phyloP scores from a whole-genome alignment of 305 asterid species.

The Ajuga reptans region DNA sequence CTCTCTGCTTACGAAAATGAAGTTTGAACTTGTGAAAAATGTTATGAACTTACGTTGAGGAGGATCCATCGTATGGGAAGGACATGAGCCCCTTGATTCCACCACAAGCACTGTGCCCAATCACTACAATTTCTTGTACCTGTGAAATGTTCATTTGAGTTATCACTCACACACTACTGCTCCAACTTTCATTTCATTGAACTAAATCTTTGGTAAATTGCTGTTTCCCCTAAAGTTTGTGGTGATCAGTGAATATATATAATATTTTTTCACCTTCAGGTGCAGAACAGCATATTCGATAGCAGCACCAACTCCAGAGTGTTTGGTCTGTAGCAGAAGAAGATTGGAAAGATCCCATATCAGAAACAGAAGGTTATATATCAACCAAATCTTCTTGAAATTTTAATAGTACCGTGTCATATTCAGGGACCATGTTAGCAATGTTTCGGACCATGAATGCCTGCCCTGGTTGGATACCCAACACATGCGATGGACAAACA shows the following conservation, averaged over 20 bases:
- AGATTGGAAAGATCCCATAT: neutral
- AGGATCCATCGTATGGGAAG: conserved; percentile 55
- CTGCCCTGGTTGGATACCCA: conserved; percentile 76
- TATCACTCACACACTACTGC: neutral
- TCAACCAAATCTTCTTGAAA: neutral
- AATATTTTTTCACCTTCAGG: conserved; percentile 52
- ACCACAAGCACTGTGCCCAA: conserved; percentile 92
- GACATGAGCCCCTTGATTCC: conserved; percentile 96
- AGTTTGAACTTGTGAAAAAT: neutral
- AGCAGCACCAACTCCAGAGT: conserved; percentile 71
- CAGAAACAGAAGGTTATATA: neutral
- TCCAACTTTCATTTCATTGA: neutral
- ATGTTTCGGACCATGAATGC: conserved; percentile 76
- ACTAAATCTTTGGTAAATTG: neutral
- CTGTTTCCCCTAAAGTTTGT: neutral
- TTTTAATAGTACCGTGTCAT: conserved; percentile 44
- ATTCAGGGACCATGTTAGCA: conserved; percentile 91
- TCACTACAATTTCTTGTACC: conserved; percentile 55
- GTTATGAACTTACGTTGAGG: conserved; percentile 45
- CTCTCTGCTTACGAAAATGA: neutral
- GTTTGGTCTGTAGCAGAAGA: conserved; percentile 40
- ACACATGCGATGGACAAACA: conserved; percentile 82
- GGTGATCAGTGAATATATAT: neutral
- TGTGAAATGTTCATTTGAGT: conserved; percentile 1
- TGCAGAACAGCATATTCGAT: conserved; percentile 78